phyloP scores from a whole-genome alignment of 164 flowering plant species.

The Nymphaea colorata region DNA sequence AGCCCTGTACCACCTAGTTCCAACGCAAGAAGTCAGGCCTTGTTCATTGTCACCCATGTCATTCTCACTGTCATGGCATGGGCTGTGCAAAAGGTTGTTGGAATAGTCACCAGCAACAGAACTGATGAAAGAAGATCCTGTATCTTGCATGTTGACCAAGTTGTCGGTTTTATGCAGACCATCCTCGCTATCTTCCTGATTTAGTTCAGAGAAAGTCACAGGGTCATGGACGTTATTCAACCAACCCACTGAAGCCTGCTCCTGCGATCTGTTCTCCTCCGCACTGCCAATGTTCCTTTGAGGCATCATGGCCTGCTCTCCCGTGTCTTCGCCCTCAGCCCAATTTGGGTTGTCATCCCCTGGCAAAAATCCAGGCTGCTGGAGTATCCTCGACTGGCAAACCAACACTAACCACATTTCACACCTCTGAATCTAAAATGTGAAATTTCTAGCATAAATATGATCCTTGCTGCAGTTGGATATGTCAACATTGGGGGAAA shows the following conservation, averaged over 20 bases:
- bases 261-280: no score
- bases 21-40: constrained; percentile 85
- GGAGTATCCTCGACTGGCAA: constrained; percentile 72
- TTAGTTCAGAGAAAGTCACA: constrained; percentile 16
- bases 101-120: constrained; percentile 68
- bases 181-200: constrained; percentile 22
- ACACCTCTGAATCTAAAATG: neutral
- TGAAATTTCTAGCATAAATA: neutral
- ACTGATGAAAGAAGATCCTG: constrained; percentile 61
- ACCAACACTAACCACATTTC: constrained; percentile 7
- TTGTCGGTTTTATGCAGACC: constrained; percentile 31
- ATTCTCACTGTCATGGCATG: constrained; percentile 29
- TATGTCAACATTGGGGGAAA: neutral
- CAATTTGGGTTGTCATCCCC: constrained; percentile 16
- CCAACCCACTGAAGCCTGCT: no score
- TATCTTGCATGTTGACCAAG: constrained; percentile 39
- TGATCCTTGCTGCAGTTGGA: neutral
- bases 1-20: constrained; percentile 91
- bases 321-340: constrained; percentile 10
- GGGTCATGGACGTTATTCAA: constrained; percentile 15
- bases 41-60: constrained; percentile 26
- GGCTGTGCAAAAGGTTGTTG: constrained; percentile 43
- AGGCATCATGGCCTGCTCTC: constrained; percentile 2
- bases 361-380: constrained; percentile 29
- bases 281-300: no score